phyloP scores from a whole-genome alignment of 2,329 filamentous ascomycete species.

The Fusarium praegraminearum region DNA sequence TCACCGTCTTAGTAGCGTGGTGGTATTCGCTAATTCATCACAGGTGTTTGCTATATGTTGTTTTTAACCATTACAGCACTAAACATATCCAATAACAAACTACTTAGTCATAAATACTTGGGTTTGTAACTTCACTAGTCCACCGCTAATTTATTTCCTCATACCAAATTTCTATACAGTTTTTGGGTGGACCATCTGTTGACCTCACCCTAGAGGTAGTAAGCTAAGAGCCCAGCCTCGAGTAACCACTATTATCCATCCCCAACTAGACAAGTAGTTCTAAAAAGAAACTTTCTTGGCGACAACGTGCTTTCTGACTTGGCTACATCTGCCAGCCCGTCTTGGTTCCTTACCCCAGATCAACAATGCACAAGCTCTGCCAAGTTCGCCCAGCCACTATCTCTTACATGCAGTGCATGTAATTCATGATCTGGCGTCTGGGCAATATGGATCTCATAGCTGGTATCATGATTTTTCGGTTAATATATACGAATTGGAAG shows the following conservation, averaged over 20 bases:
- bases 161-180: background rate
- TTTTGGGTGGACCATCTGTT: slow-evolving; percentile 2
- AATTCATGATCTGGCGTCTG: slow-evolving; percentile 22
- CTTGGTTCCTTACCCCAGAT: slow-evolving; percentile 29
- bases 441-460: background rate
- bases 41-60: background rate
- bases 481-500: background rate
- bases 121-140: background rate
- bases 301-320: slow-evolving; percentile 2
- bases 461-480: slow-evolving; percentile 12
- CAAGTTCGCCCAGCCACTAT: slow-evolving; percentile 25
- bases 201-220: slow-evolving; percentile 2
- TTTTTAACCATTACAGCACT: background rate
- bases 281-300: slow-evolving; percentile 11
- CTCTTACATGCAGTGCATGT: slow-evolving; percentile 10
- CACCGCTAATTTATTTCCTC: slow-evolving; percentile 1
- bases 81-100: background rate
- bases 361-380: slow-evolving; percentile 25
- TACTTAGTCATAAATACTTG: background rate
- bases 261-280: background rate
- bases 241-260: background rate
- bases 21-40: background rate
- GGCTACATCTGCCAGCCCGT: slow-evolving; percentile 7
- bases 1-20: background rate
- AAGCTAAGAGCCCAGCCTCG: slow-evolving; percentile 18